phyloP scores from a whole-genome alignment of 257 asterid species.

The Salvia splendens region DNA sequence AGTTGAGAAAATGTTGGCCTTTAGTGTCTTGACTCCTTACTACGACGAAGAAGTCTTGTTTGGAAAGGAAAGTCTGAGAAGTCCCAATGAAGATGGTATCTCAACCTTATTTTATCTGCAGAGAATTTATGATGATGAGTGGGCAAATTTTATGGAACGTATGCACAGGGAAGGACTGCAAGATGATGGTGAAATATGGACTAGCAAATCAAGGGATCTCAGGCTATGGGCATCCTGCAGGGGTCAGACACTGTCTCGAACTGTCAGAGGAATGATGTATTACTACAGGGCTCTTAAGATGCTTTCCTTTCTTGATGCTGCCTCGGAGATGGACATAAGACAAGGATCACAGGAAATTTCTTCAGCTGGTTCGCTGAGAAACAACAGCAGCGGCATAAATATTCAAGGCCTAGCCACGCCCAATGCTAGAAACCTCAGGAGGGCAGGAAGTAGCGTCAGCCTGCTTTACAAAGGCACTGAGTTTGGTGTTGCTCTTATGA shows the following conservation, averaged over 20 bases:
- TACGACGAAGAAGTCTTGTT: conserved; percentile 87
- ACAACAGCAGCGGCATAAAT: conserved; percentile 35
- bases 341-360: conserved; percentile 63
- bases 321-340: conserved; percentile 81
- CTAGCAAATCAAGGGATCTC: conserved; percentile 63
- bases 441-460: conserved; percentile 78
- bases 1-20: conserved; percentile 95
- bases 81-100: conserved; percentile 84
- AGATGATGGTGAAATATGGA: conserved; percentile 71
- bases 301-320: conserved; percentile 89
- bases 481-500: conserved; percentile 82
- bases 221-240: conserved; percentile 98
- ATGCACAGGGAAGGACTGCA: conserved; percentile 80
- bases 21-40: conserved; percentile 95
- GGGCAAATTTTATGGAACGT: conserved; percentile 83
- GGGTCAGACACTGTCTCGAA: conserved; percentile 92
- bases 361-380: conserved; percentile 52
- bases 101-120: conserved; percentile 85
- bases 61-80: conserved; percentile 79
- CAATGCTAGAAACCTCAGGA: conserved; percentile 49
- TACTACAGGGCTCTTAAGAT: conserved; percentile 88
- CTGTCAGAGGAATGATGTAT: conserved; percentile 98
- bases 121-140: conserved; percentile 82
- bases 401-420: conserved; percentile 35
- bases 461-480: conserved; percentile 72